A percentile compares a stretch with the other conserved stretches of the same genome.
phyloP scores from a whole-genome alignment of 2,329 filamentous ascomycete genomes.

The Colletotrichum coccodes region DNA sequence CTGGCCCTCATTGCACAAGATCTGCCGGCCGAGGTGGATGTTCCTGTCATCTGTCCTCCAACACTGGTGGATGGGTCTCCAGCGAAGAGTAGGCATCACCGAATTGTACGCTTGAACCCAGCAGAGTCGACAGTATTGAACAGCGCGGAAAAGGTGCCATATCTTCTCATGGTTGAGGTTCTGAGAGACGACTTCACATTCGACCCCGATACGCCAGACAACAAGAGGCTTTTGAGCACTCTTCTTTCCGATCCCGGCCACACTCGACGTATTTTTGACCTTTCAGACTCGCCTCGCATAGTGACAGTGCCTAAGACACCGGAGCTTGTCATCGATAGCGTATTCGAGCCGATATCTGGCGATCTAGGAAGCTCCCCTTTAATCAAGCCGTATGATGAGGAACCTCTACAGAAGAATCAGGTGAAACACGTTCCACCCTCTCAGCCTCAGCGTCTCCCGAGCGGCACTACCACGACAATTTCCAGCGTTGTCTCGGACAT shows the following conservation, averaged over 20 bases:
- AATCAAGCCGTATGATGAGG: constrained; percentile 67
- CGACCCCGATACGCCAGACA: constrained; percentile 78
- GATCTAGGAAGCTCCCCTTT: constrained; percentile 81
- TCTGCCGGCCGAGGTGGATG: constrained; percentile 84
- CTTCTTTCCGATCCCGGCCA: constrained; percentile 67
- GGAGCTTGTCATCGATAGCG: constrained; percentile 71
- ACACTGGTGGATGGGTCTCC: constrained; percentile 78
- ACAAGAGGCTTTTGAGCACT: constrained; percentile 70
- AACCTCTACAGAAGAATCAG: constrained; percentile 34
- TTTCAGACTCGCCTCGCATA: constrained; percentile 72
- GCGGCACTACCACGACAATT: constrained; percentile 65
- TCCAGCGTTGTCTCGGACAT: constrained; percentile 67
- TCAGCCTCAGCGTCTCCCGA: constrained; percentile 66
- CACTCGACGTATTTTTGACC: constrained; percentile 72
- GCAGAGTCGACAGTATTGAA: constrained; percentile 87
- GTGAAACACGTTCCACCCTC: constrained; percentile 41
- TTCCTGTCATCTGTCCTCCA: constrained; percentile 83
- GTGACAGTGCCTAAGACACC: constrained; percentile 50
- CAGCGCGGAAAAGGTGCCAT: constrained; percentile 87
- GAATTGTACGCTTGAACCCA: constrained; percentile 85
- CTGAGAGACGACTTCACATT: constrained; percentile 86
- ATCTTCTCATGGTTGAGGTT: constrained; percentile 86
- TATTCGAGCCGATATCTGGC: constrained; percentile 84
- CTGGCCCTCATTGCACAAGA: constrained; percentile 84
- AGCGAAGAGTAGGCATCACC: constrained; percentile 80